phyloP scores from a whole-genome alignment of 495 filamentous ascomycete genomes.

The Podospora fimiseda region DNA sequence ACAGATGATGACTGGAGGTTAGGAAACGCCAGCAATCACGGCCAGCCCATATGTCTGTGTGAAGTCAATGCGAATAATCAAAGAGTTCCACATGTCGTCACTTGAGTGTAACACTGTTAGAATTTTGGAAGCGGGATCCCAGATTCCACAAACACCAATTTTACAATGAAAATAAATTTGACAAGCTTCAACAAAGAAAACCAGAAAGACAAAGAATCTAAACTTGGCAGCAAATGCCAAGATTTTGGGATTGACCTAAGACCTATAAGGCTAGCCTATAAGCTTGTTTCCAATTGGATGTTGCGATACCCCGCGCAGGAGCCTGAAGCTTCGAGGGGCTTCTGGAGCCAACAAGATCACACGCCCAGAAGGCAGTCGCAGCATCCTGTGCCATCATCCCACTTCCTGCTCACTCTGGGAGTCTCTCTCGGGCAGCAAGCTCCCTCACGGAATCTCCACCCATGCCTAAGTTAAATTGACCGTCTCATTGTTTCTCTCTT shows the following conservation, averaged over 20 bases:
- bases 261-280: not conserved
- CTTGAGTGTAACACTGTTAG: not conserved
- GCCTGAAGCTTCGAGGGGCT: constrained; percentile 18
- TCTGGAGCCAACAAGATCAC: constrained; percentile 18
- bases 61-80: not conserved
- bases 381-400: constrained; percentile 11
- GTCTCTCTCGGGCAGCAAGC: constrained; percentile 15
- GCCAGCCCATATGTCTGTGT: too few species aligned
- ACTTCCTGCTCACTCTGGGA: constrained; percentile 10
- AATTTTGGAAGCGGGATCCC: not conserved
- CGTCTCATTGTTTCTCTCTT: not conserved
- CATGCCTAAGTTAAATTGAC: constrained; percentile 18
- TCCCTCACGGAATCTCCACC: not conserved
- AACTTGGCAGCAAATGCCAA: not conserved
- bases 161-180: too few species aligned
- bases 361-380: constrained; percentile 11
- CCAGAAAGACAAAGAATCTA: too few species aligned
- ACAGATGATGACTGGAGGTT: too few species aligned
- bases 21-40: too few species aligned
- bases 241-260: constrained; percentile 1
- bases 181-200: too few species aligned
- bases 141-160: too few species aligned
- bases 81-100: not conserved
- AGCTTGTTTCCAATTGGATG: constrained; percentile 1
- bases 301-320: constrained; percentile 11